Evolutionary conservation across 768 basidiomycete species (phyloP).

Genomic region (Mycena alexandri): DNA sequence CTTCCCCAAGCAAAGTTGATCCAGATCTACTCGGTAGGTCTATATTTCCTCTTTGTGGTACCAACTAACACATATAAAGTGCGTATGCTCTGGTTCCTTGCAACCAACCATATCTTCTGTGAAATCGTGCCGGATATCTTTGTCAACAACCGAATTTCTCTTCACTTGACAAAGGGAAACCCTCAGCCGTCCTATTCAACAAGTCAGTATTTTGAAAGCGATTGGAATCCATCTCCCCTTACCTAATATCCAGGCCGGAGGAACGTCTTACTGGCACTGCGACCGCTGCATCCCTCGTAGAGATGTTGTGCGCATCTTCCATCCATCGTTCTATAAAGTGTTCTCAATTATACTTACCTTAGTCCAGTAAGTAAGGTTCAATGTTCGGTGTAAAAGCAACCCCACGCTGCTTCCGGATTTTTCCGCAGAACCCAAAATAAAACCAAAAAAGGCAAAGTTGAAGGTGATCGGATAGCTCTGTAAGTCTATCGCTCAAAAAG

Average conservation of each 20-base stretch:
- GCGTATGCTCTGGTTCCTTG: constrained; percentile 50
- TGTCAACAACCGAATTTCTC: constrained; percentile 51
- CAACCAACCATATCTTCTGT: constrained; percentile 51
- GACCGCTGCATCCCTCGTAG: constrained; percentile 12
- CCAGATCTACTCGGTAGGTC: constrained; percentile 49
- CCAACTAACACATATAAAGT: constrained; percentile 36
- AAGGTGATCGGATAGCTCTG: too few relatives aligned
- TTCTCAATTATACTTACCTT: too few relatives aligned
- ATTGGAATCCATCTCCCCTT: constrained; percentile 5
- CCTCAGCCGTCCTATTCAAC: constrained; percentile 42
- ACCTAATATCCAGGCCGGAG: constrained; percentile 23
- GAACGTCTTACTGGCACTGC: constrained; percentile 15
- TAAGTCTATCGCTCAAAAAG: too few relatives aligned
- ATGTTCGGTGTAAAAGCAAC: too few relatives aligned
- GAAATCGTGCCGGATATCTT: constrained; percentile 51
- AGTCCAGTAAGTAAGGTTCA: too few relatives aligned
- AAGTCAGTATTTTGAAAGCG: constrained; percentile 40
- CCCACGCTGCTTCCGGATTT: too few relatives aligned
- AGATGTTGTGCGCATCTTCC: constrained; percentile 26
- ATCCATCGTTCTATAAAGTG: constrained; percentile 2
- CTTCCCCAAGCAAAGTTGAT: constrained; percentile 44
- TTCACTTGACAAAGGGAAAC: constrained; percentile 46
- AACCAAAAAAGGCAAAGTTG: too few relatives aligned
- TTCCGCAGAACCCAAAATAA: too few relatives aligned
- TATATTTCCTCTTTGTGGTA: background rate